Conservation (phyloP, 2,329 filamentous ascomycete genomes). For the Claviceps purpurea region DNA sequence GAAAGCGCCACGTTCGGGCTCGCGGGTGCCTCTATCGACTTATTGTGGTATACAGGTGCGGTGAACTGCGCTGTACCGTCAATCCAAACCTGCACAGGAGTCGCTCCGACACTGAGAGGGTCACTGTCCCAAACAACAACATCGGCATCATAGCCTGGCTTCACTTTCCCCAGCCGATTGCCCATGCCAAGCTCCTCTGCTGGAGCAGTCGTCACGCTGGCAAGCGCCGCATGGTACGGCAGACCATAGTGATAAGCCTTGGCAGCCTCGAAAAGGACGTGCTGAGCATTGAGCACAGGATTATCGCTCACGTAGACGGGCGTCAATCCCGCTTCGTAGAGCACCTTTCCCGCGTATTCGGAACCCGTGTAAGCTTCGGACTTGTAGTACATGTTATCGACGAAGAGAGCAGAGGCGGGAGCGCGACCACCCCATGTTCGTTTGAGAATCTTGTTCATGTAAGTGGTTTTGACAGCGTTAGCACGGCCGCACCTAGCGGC, state of each 20-base stretch:
- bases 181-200: slow-evolving; percentile 45
- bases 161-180: slow-evolving; percentile 45
- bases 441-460: slow-evolving; percentile 32
- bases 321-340: slow-evolving; percentile 51
- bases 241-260: slow-evolving; percentile 47
- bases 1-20: slow-evolving; percentile 26
- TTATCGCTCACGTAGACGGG: slow-evolving; percentile 60
- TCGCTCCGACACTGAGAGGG: slow-evolving; percentile 44
- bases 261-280: slow-evolving; percentile 52
- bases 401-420: slow-evolving; percentile 51
- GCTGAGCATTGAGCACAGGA: slow-evolving; percentile 55
- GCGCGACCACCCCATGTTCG: slow-evolving; percentile 39
- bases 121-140: slow-evolving; percentile 51
- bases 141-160: slow-evolving; percentile 48
- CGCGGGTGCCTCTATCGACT: slow-evolving; percentile 28
- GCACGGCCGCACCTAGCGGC: too few relatives aligned
- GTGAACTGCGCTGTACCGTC: slow-evolving; percentile 44
- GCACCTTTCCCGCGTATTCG: slow-evolving; percentile 51
- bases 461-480: not conserved
- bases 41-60: slow-evolving; percentile 38
- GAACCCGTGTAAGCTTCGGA: slow-evolving; percentile 51
- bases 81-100: slow-evolving; percentile 50
- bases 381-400: slow-evolving; percentile 64
- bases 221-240: slow-evolving; percentile 45
- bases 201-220: slow-evolving; percentile 44